These are phyloP conservation scores for Escallonia herrerae DNA, from an alignment of 129 eudicot genomes.

Conservation along the genomic window DNA sequence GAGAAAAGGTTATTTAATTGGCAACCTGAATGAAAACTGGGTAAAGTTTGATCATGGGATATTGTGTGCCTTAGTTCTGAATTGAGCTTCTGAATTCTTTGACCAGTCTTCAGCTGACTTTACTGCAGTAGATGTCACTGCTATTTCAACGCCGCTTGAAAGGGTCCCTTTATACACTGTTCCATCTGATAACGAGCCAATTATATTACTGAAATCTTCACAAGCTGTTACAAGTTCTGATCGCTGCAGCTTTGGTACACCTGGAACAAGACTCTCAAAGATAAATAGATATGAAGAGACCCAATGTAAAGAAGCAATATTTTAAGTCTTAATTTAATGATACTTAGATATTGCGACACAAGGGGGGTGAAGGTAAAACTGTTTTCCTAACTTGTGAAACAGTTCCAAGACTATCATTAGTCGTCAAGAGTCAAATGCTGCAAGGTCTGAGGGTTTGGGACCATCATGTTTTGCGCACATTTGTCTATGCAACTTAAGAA, in stretches of 20 bases:
- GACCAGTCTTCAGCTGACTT: slow-evolving; percentile 61
- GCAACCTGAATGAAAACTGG: neutral
- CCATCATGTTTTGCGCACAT: no score
- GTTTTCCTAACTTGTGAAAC: no score
- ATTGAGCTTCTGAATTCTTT: slow-evolving; percentile 47
- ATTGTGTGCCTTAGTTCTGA: slow-evolving; percentile 58
- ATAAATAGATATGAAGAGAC: neutral
- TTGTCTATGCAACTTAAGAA: no score
- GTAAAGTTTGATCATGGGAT: neutral
- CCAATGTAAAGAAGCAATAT: neutral
- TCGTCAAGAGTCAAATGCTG: no score
- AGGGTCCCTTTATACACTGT: slow-evolving; percentile 84
- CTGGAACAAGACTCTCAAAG: slow-evolving; percentile 25
- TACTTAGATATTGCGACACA: no score
- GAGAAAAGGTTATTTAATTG: neutral
- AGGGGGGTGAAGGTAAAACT: no score
- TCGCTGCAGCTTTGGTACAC: slow-evolving; percentile 75
- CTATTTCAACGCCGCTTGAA: slow-evolving; percentile 83
- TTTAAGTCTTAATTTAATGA: no score
- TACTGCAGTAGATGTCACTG: slow-evolving; percentile 55
- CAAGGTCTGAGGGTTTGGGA: no score
- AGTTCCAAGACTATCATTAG: no score
- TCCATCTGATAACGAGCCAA: slow-evolving; percentile 50
- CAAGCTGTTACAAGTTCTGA: slow-evolving; percentile 75
- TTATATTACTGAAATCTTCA: slow-evolving; percentile 83